Conservation (phyloP, 108 stramenopile genomes). For the Pseudonitzschia delicatissima region DNA sequence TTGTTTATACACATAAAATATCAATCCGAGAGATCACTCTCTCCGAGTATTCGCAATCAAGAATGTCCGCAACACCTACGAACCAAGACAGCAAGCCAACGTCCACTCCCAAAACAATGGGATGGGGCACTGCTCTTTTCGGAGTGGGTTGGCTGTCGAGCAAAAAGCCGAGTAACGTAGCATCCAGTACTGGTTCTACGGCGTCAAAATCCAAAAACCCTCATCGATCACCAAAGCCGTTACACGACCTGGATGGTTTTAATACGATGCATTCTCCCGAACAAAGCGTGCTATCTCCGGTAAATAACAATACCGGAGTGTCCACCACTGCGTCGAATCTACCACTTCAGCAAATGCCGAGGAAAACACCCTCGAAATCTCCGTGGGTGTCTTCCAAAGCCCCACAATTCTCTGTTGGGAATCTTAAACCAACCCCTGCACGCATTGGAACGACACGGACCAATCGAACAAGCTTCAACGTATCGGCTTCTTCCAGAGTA, state of each 20-base stretch:
- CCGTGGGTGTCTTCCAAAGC: conserved; percentile 20
- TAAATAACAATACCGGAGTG: no score
- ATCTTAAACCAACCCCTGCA: conserved; percentile 10
- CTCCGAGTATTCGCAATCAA: no score
- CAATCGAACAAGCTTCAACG: not conserved
- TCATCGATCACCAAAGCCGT: not conserved
- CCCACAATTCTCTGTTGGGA: conserved; percentile 16
- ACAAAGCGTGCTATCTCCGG: no score
- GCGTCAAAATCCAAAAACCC: not conserved
- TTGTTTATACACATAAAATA: no score
- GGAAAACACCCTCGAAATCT: conserved; percentile 8
- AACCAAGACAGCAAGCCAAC: conserved; percentile 1
- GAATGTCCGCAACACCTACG: conserved; percentile 10
- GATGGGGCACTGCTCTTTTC: conserved; percentile 18
- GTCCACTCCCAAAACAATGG: conserved; percentile 18
- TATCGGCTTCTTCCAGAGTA: not conserved
- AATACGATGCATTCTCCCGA: not conserved
- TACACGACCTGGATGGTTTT: not conserved
- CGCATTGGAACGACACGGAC: not conserved
- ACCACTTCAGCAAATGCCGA: no score
- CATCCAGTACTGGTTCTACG: conserved; percentile 26
- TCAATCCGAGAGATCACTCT: no score
- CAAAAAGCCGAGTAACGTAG: conserved; percentile 18
- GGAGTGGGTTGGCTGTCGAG: conserved; percentile 13
- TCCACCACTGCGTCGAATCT: no score